Evolutionary conservation across 257 asterid genomes (phyloP).

Genomic region (Rehmannia glutinosa): DNA sequence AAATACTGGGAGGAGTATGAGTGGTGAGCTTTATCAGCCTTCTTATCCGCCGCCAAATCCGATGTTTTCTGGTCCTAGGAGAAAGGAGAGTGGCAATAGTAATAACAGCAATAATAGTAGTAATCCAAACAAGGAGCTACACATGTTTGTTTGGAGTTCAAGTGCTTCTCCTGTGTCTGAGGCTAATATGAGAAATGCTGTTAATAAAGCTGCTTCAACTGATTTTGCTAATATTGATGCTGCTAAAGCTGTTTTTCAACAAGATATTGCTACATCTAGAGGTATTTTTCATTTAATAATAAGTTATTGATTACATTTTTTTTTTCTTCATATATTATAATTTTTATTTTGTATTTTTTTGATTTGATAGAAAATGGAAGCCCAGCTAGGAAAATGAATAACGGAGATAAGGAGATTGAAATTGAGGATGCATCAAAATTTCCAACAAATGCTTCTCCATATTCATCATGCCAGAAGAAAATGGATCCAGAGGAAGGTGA

Average conservation of each 20-base stretch:
- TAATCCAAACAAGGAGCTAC: conserved; percentile 64
- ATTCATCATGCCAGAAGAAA: conserved; percentile 53
- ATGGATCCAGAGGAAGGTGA: conserved; percentile 49
- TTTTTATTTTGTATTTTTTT: not conserved
- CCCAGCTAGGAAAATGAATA: conserved; percentile 42
- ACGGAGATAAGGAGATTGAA: conserved; percentile 57
- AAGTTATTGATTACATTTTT: not conserved
- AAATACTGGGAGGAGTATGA: conserved; percentile 60
- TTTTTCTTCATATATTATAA: no score
- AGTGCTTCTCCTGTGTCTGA: conserved; percentile 92
- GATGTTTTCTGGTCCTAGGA: conserved; percentile 57
- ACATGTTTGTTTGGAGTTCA: conserved; percentile 95
- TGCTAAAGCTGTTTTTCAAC: conserved; percentile 44
- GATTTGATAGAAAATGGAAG: conserved; percentile 39
- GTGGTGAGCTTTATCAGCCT: conserved; percentile 55
- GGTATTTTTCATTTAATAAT: conserved; percentile 22
- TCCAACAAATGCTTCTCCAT: conserved; percentile 47
- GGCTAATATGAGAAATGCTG: conserved; percentile 52
- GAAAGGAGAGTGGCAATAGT: conserved; percentile 39
- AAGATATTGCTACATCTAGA: conserved; percentile 43
- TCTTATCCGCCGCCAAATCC: conserved; percentile 86
- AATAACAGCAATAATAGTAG: conserved; percentile 1
- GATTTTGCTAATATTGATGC: conserved; percentile 46
- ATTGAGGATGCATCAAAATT: conserved; percentile 48
- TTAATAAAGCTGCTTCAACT: conserved; percentile 39